Evolutionary conservation across 768 basidiomycete genomes (phyloP), one percentile per base, ranked within the genome.

Genomic region (Boletus insuetus): DNA sequence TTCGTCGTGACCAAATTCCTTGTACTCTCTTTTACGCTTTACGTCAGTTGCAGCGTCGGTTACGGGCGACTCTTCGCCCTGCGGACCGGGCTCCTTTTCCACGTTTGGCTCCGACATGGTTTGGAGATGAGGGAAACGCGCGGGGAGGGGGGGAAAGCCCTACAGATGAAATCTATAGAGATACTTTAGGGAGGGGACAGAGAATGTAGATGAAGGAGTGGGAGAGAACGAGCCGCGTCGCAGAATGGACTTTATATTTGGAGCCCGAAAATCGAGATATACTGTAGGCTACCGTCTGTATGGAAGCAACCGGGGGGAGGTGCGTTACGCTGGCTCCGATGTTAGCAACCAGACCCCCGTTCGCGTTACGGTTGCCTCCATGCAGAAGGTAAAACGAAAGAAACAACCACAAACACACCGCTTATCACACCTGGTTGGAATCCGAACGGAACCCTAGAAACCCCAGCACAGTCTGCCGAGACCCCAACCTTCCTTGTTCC

Each of bases 11-110:
- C 81, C 82, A 54, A 91, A 89, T 41, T 91, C 91, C 79, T 89
- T 93, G 78, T 93, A 93, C 77, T 89, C 87, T 75, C 89, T 81
- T 77, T 90, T 88, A 69, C 74, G 85, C 73, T 79, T 76, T 59
- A 74, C 67, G 0, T 65, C 62, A 29, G 56, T 6, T 16, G 58
- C 63, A 29, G 51, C 66, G 31, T 65, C 67, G 20, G 51, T 46
- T 10, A 63, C 50, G 14, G 76, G 74, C 41, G 77, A 73, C 45
- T 80, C 77, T 50, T 80, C 76, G 67, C 79, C 77, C 66, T 75
- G 72, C 19, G 83, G 80, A 60, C 83, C 84, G 39, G 84, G 82
- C 77, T 82, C 86, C 79, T 87, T 87, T 77, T 82, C 82, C 63
- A 76, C 74, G 70, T 70, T 77, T 57, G 80, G 67, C 46, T 71